Conservation (phyloP, 2,329 filamentous ascomycete species). For the Alternaria sp. region DNA sequence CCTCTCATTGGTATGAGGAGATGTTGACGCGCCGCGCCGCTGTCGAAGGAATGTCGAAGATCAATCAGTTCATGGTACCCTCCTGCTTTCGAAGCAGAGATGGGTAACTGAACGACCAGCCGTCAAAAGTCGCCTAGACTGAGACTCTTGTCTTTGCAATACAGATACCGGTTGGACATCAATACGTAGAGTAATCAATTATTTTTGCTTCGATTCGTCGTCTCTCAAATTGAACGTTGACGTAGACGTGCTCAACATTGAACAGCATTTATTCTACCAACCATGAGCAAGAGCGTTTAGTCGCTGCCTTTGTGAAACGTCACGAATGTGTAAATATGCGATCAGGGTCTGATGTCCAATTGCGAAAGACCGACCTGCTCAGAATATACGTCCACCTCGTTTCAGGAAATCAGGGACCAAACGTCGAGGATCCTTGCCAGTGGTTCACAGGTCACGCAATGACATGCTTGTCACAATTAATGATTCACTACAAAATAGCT, state of each 20-base stretch:
- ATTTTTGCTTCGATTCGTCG: neutral
- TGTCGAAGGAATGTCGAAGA: conserved; percentile 33
- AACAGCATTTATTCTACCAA: neutral
- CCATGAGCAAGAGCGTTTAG: neutral
- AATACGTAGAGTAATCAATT: neutral
- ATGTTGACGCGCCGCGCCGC: conserved; percentile 22
- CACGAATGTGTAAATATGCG: neutral
- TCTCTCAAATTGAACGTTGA: neutral
- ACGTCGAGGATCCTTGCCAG: neutral
- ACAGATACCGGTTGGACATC: conserved; percentile 49
- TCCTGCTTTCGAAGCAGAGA: conserved; percentile 25
- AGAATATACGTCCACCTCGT: neutral
- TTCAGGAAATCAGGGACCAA: neutral
- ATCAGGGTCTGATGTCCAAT: neutral
- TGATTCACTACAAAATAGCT: conserved; percentile 5
- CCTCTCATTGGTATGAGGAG: conserved; percentile 33
- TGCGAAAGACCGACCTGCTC: neutral
- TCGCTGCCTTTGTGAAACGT: neutral
- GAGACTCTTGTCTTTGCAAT: conserved; percentile 47
- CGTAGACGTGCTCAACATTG: neutral
- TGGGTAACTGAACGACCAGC: conserved; percentile 28
- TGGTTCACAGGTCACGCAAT: neutral
- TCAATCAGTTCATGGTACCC: conserved; percentile 26
- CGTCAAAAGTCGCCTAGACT: conserved; percentile 46
- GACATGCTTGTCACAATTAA: neutral